Conservation (phyloP, 2,329 filamentous ascomycete species). For the Zalaria sp. region DNA sequence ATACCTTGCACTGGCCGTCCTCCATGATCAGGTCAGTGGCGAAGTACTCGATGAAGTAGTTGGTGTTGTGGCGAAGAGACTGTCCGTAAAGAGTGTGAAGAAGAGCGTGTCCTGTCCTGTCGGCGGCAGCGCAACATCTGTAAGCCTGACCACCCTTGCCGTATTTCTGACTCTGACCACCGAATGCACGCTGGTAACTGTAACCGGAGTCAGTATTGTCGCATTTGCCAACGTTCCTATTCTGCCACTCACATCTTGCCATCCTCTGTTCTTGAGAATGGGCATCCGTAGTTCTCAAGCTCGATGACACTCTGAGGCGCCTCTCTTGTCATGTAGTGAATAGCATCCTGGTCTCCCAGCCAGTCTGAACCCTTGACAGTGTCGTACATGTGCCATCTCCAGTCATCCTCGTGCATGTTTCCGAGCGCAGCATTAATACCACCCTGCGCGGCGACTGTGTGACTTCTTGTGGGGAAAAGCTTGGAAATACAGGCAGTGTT, state of each 20-base stretch:
- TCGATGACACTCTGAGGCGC: slow-evolving; percentile 84
- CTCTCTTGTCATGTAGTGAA: slow-evolving; percentile 97
- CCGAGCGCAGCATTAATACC: slow-evolving; percentile 80
- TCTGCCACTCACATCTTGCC: slow-evolving; percentile 64
- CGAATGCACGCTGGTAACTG: slow-evolving; percentile 87
- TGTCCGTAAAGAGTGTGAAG: slow-evolving; percentile 98
- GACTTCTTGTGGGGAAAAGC: slow-evolving; percentile 73
- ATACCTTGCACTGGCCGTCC: slow-evolving; percentile 74
- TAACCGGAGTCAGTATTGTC: neutral
- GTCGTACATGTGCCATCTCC: slow-evolving; percentile 99
- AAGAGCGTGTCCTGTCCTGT: slow-evolving; percentile 92
- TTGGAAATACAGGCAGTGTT: slow-evolving; percentile 80
- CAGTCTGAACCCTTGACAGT: slow-evolving; percentile 96
- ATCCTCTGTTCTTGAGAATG: slow-evolving; percentile 91
- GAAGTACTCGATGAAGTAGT: slow-evolving; percentile 99
- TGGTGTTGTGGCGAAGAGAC: slow-evolving; percentile 92
- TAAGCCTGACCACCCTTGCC: slow-evolving; percentile 98
- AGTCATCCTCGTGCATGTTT: slow-evolving; percentile 97
- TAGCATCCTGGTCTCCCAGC: slow-evolving; percentile 93
- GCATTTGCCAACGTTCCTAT: neutral
- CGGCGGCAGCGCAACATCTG: slow-evolving; percentile 89
- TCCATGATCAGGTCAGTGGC: slow-evolving; percentile 96
- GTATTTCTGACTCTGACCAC: slow-evolving; percentile 88
- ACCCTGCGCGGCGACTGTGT: slow-evolving; percentile 64
- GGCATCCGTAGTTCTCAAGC: slow-evolving; percentile 94